These are phyloP conservation scores for Jamesozyma piceae DNA, from an alignment of 805 yeast species.

Conservation along the genomic window DNA sequence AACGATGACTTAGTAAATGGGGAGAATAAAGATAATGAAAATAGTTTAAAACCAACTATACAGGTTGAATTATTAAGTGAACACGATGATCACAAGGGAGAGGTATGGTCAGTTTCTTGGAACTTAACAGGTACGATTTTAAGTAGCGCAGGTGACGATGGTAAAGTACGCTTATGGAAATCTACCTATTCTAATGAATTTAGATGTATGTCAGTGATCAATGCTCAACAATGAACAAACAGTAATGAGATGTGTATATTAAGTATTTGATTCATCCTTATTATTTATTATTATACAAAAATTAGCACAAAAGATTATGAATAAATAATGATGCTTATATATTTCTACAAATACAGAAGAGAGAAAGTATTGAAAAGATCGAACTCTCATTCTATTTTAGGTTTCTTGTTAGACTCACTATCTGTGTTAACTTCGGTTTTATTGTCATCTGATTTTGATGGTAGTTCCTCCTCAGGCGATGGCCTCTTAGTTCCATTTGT, in stretches of 20 bases:
- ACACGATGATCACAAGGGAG: conserved; percentile 69
- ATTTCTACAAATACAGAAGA: not conserved
- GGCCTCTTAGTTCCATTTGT: conserved; percentile 2
- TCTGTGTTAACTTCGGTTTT: not conserved
- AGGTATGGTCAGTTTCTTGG: conserved; percentile 97
- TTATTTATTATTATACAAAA: not conserved
- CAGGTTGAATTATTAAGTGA: conserved; percentile 55
- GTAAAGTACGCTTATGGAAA: conserved; percentile 86
- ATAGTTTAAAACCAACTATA: conserved; percentile 12
- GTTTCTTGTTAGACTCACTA: not conserved
- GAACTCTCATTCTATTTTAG: not conserved
- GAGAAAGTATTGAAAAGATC: too few species aligned
- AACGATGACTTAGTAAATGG: conserved; percentile 53
- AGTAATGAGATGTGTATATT: not conserved
- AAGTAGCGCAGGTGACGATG: conserved; percentile 93
- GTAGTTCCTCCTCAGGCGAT: not conserved
- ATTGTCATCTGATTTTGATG: not conserved
- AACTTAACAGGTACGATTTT: conserved; percentile 86
- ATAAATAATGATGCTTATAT: not conserved
- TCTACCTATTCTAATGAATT: conserved; percentile 76
- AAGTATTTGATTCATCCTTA: not conserved
- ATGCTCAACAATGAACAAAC: conserved; percentile 36
- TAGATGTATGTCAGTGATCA: conserved; percentile 81
- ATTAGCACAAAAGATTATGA: not conserved
- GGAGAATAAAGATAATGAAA: conserved; percentile 39